phyloP scores from a whole-genome alignment of 2,329 filamentous ascomycete genomes.

The Talaromyces rugulosus region DNA sequence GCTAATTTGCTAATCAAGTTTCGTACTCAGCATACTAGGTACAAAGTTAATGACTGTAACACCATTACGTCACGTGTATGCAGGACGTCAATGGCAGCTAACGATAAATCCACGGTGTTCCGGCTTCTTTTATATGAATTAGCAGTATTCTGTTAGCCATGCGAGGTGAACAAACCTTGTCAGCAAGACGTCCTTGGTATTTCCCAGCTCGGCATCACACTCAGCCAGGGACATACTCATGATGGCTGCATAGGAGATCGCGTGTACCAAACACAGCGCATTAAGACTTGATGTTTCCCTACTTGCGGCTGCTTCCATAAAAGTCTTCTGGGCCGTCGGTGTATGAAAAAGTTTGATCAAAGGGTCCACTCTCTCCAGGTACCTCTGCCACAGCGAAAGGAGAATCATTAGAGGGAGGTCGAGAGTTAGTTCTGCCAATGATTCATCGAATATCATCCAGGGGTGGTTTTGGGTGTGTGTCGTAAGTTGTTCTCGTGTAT shows the following conservation, averaged over 20 bases:
- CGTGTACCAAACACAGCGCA: slow-evolving; percentile 15
- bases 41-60: slow-evolving; percentile 20
- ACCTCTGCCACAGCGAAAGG: slow-evolving; percentile 19
- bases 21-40: slow-evolving; percentile 15
- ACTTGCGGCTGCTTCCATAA: slow-evolving; percentile 36
- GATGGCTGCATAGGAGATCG: slow-evolving; percentile 19
- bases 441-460: background rate
- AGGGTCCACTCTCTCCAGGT: slow-evolving; percentile 44
- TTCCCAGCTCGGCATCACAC: slow-evolving; percentile 14
- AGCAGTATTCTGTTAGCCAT: background rate
- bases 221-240: slow-evolving; percentile 9
- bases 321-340: slow-evolving; percentile 46
- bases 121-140: slow-evolving; percentile 17
- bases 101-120: slow-evolving; percentile 15
- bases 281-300: background rate
- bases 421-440: background rate
- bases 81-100: slow-evolving; percentile 12
- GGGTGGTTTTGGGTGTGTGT: background rate
- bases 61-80: slow-evolving; percentile 14
- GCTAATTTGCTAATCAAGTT: background rate
- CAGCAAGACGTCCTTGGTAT: slow-evolving; percentile 11
- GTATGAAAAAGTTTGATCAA: slow-evolving; percentile 54
- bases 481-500: background rate
- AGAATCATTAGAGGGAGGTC: slow-evolving; percentile 3
- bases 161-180: slow-evolving; percentile 11